Evolutionary conservation across 805 yeast genomes (phyloP), one percentile per base, ranked within the genome.

Genomic region (Myxozyma neglecta): DNA sequence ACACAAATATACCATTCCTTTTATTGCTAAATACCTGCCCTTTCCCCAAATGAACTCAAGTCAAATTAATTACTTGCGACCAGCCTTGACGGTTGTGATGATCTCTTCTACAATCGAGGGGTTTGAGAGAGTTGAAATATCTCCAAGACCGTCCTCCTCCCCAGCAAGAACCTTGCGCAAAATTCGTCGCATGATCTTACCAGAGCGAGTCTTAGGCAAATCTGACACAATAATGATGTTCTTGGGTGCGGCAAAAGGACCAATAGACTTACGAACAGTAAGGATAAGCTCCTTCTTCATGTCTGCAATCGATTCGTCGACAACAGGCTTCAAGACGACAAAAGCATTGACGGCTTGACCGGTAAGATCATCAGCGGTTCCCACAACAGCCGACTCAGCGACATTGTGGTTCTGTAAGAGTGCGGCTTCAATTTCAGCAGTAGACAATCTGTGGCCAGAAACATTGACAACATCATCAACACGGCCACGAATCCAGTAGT

Each of bases 401-500:
- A 94, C 97, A 68, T 83, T 80, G 42, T 80, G 80, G 77, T 90
- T 90, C 72, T 87, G 91, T 67, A 85, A 81, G 70, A 92, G 80
- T 42, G 96, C 94, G 48, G 97, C 88, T 79, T 94, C 99, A 70
- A 94, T 94, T 79, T 94, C 99, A 29, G 98, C 96, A 50, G 99
- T 93, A n/a, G 97, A 90, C 69, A 94, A 82, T 77, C 99, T 87
- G 79, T 94, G 99, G 69, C 99, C 99, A 56, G 96, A 87, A 44
- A 94, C 98, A 73, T 94, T 94, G 69, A 93, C 99, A 62, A 94
- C 98, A 72, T 94, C 99, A 75, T 94, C 98, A 67, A 94, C 97
- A 77, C 99, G 88, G 71, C 99, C 99, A 76, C 93, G 84, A 75
- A 94, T 93, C 97, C 98, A 94, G 80, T 86, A 90, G 81, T 86